Base-by-base conservation (phyloP, 2,329 filamentous ascomycete genomes). In the Coleophoma crateriformis region DNA sequence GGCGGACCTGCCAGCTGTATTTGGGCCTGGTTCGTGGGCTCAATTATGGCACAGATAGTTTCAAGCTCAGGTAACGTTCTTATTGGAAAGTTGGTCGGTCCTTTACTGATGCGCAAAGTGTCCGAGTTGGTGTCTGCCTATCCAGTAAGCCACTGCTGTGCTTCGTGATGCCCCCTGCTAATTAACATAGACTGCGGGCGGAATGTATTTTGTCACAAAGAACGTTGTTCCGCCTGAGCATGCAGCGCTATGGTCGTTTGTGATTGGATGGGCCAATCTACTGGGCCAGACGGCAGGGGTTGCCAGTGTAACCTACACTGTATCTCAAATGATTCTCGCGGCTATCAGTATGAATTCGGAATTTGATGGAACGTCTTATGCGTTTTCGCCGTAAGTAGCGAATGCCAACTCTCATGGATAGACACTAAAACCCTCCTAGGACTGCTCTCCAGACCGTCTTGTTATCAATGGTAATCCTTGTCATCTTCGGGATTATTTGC, bases 131-230 rank as follows among this genome's bases (percentile, higher is more conserved):
- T 84, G 27, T 84, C 81, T 7, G 81, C 81, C 33, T 85, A 85
- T 65, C 82, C 82, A 33, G 41, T 44, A 44, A 33, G 41, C 32
- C 10, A 44, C 4, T 33, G 1, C 20, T 10, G 14, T 13, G 11
- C 7, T 7, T 10, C 10, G 17, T 27, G 27, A n/a, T 32, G 6
- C 33, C 4, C 12, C 6, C 7, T 42, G 15, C 19, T 33, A 17
- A 44, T 27, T 27, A 13, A 44, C 10, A 44, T 15, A 44, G 41
- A 85, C 82, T 2, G 81, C 81, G 2, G 81, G 81, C 17, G 82
- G 82, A 3, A 84, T 85, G 79, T 85, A 85, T 64, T 85, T 84
- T 61, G 80, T 84, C 33, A 82, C 79, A 10, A 84, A 84, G 58
- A 76, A 82, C 60, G 80, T 85, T 33, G 80, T 84, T 2, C 81